These are phyloP conservation scores for Rhizoclosmatium globosum DNA, from an alignment of 192 early-diverging fungal genomes.

Conservation along the genomic window DNA sequence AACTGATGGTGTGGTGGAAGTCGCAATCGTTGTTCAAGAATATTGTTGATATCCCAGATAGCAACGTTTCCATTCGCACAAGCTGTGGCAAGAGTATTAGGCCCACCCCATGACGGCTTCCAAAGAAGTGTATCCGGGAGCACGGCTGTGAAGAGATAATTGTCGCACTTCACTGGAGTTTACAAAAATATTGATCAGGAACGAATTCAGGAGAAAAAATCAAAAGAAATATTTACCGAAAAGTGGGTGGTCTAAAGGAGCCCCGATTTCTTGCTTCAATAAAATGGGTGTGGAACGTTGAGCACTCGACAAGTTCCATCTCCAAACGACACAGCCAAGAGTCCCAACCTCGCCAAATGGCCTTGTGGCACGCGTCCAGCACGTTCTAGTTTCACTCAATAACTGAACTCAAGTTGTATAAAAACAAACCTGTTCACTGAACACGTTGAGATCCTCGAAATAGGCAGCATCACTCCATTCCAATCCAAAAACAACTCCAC, in stretches of 20 bases:
- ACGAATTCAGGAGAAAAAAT: background rate
- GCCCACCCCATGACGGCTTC: conserved; percentile 41
- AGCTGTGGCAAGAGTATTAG: conserved; percentile 39
- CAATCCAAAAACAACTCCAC: conserved; percentile 47
- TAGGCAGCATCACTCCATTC: conserved; percentile 43
- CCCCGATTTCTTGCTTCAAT: conserved; percentile 11
- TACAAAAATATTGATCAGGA: background rate
- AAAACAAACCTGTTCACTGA: background rate
- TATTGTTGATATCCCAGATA: conserved; percentile 21
- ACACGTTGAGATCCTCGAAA: conserved; percentile 27
- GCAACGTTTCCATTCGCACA: conserved; percentile 38
- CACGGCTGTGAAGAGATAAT: conserved; percentile 26
- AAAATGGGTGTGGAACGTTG: conserved; percentile 45
- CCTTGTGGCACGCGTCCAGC: background rate
- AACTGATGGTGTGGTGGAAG: background rate
- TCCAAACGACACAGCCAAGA: conserved; percentile 54
- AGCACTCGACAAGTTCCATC: conserved; percentile 49
- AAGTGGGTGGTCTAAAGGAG: background rate
- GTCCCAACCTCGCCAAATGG: conserved; percentile 42
- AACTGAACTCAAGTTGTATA: background rate
- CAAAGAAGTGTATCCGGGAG: conserved; percentile 39
- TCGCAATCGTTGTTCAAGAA: background rate
- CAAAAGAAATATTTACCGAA: conserved; percentile 19
- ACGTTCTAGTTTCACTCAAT: background rate
- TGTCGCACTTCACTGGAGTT: conserved; percentile 17